phyloP scores from a whole-genome alignment of 352 stramenopile genomes.

The Aphanomyces euteiches region DNA sequence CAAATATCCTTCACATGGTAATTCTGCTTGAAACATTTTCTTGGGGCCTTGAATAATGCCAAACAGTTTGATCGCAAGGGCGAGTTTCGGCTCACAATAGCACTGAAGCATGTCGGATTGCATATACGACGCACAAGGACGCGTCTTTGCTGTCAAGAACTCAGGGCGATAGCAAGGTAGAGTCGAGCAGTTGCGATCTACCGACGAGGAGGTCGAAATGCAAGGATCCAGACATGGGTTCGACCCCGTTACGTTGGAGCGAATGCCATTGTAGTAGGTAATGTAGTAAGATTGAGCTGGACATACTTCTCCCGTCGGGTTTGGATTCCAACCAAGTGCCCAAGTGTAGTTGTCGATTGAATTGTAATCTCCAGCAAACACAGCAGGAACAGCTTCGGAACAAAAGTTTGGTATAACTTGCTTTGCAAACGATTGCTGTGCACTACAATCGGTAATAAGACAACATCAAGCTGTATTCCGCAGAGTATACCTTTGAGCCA shows the following conservation, averaged over 20 bases:
- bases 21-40: constrained; percentile 45
- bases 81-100: constrained; percentile 56
- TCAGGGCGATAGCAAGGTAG: constrained; percentile 63
- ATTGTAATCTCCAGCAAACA: constrained; percentile 20
- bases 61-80: constrained; percentile 44
- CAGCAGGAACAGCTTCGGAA: constrained; percentile 18
- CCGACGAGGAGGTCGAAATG: constrained; percentile 35
- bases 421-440: constrained; percentile 15
- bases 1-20: constrained; percentile 61
- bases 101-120: constrained; percentile 70
- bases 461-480: not conserved
- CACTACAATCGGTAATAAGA: not conserved
- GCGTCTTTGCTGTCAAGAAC: constrained; percentile 34
- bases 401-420: constrained; percentile 26
- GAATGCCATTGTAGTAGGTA: constrained; percentile 5
- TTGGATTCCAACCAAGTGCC: constrained; percentile 12
- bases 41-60: constrained; percentile 54
- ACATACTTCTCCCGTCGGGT: constrained; percentile 1
- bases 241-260: not conserved
- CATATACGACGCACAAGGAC: constrained; percentile 55
- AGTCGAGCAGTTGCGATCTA: constrained; percentile 50
- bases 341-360: constrained; percentile 13
- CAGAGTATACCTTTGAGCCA: constrained; percentile 44
- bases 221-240: constrained; percentile 57
- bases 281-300: constrained; percentile 5